Evolutionary conservation across 2,329 filamentous ascomycete genomes (phyloP).

Genomic region (Drechmeria coniospora): DNA sequence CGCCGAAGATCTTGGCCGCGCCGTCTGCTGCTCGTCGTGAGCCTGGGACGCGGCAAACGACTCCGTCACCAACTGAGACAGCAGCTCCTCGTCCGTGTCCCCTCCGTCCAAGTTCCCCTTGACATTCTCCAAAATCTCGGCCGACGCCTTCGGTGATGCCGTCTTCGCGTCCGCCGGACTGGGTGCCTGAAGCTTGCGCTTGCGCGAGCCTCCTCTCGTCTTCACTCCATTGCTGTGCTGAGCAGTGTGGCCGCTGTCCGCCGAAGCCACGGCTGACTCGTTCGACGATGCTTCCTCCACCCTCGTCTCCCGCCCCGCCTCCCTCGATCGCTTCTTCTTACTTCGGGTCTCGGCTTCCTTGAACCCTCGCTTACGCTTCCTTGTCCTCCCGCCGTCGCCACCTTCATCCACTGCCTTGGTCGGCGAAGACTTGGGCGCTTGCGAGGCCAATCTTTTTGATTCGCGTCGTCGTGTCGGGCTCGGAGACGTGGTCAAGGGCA

Average conservation of each 20-base stretch:
- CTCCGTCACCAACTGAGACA: conserved; percentile 25
- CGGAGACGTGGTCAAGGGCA: conserved; percentile 7
- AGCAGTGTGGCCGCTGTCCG: neutral
- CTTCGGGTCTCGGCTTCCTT: conserved; percentile 8
- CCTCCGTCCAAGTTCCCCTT: conserved; percentile 9
- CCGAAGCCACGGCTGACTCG: neutral
- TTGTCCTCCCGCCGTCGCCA: conserved; percentile 6
- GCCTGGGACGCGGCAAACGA: conserved; percentile 22
- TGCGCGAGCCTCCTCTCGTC: conserved; percentile 8
- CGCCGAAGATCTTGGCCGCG: neutral
- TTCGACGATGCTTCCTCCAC: neutral
- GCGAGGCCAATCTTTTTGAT: conserved; percentile 4
- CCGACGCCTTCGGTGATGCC: neutral
- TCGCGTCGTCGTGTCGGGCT: conserved; percentile 4
- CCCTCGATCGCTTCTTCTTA: conserved; percentile 14
- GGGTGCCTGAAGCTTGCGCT: conserved; percentile 4
- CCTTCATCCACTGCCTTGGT: conserved; percentile 2
- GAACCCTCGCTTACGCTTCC: conserved; percentile 15
- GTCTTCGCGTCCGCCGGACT: neutral
- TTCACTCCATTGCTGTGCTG: conserved; percentile 2
- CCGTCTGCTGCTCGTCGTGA: conserved; percentile 11
- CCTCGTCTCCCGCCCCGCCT: neutral
- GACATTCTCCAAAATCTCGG: neutral
- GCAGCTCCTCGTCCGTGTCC: conserved; percentile 25
- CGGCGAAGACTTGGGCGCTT: conserved; percentile 12